phyloP scores from a whole-genome alignment of 441 rosid genomes.

The Mallotus japonicus region DNA sequence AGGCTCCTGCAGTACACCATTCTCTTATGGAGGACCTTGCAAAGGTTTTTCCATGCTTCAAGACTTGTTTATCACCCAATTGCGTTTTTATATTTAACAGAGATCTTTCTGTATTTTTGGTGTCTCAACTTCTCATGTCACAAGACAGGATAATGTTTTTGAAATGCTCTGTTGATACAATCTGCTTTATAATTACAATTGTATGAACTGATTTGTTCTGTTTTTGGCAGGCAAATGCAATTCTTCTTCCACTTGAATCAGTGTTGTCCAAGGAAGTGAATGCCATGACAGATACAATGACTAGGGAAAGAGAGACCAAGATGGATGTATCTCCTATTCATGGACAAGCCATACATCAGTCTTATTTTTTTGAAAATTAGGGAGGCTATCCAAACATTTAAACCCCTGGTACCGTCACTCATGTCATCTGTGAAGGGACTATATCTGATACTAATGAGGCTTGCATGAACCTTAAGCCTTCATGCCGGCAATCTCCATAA shows the following conservation, averaged over 20 bases:
- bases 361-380: constrained; percentile 67
- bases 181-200: constrained; percentile 19
- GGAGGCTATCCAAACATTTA: constrained; percentile 72
- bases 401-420: constrained; percentile 62
- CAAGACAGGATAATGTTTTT: constrained; percentile 4
- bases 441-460: constrained; percentile 62
- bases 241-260: constrained; percentile 81
- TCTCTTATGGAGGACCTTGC: constrained; percentile 81
- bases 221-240: constrained; percentile 65
- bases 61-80: constrained; percentile 19
- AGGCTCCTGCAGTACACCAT: constrained; percentile 67
- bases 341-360: constrained; percentile 93
- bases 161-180: constrained; percentile 14
- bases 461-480: constrained; percentile 84
- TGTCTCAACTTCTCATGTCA: constrained; percentile 1
- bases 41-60: constrained; percentile 51
- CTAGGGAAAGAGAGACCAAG: constrained; percentile 71
- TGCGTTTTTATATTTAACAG: constrained; percentile 7
- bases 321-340: constrained; percentile 83
- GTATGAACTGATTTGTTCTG: constrained; percentile 24
- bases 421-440: constrained; percentile 61
- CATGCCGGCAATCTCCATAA: constrained; percentile 91
- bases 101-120: constrained; percentile 6
- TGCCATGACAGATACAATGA: constrained; percentile 83
- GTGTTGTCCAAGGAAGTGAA: constrained; percentile 82